Evolutionary conservation across 2,329 filamentous ascomycete genomes (phyloP), one percentile per base, ranked within the genome.

Genomic region (Aspergillus japonicus): DNA sequence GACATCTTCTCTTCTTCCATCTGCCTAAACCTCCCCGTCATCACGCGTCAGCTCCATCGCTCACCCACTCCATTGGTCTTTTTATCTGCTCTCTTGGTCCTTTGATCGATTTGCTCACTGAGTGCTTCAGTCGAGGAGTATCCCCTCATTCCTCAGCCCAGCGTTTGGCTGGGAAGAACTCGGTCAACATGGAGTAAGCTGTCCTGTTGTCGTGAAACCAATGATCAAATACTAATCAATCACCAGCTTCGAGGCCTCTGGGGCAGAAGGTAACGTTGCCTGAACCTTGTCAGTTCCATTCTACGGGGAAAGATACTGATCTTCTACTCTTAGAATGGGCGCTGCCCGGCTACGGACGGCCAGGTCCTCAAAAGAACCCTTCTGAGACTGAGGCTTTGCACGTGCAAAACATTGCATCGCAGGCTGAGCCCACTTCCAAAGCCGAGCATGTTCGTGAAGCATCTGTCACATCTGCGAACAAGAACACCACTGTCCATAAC

Each of bases 231-330:
- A 51, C 57, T 61, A 39, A 64, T 50, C 33, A 19, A 7, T 14
- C 47, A 42, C 16, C 29, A 71, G 68, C 33, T 61, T 65, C 26
- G 68, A 71, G 49, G 61, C 61, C 16, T 64, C 58, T 8, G 67
- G 64, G 19, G 68, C 68, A 11, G 58, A 66, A 64, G 68, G 68
- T 69, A 66, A 50, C 51, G 53, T n/a, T 29, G 6, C 12, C 4
- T 39, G n/a, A 10, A 23, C 21, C 14, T 44, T 4, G 16, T 19
- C 19, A 23, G 6, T 16, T n/a, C 48, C 19, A 52, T 42, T 3
- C 16, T 35, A 23, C 8, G 12, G 16, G 7, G 39, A 2, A 6
- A 33, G 55, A 58, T 33, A 48, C 14, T 44, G n/a, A 61, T 21
- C 4, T 8, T 4, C 8, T 26, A 7, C 3, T 54, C 8, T 55